Evolutionary conservation across 1,284 basidiomycete genomes (phyloP), one percentile per base, ranked within the genome.

Genomic region (Apiotrichum montevideense): DNA sequence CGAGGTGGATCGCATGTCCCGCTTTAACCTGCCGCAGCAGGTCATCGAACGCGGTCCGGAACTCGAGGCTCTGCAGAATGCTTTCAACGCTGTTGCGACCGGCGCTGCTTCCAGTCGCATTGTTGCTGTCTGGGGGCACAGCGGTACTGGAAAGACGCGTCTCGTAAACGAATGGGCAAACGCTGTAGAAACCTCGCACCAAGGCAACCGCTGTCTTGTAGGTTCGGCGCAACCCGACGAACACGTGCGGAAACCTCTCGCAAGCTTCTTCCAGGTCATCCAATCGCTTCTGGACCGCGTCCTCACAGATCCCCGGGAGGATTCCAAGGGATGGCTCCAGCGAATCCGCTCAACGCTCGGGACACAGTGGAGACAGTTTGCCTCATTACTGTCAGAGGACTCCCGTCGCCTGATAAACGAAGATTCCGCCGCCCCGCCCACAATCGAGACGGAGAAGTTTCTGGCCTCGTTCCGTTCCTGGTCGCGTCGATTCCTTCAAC

Each of bases 191-290:
- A 42, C 51, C 4, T 49, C 54, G 6, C 14, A 56, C 13, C 47
- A 55, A 4, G 59, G 60, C 1, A 35, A 52, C 10, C 52, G 52
- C 3, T 64, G 65, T 46, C 50, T 71, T 1, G 59, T 73, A 2
- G 73, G 64, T 1, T 63, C 58, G 33, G 65, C 66, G 29, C 69
- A 68, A 49, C 39, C 66, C 43, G 68, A 72, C 56, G 69, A 75
- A 59, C 64, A 68, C 43, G 59, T 66, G 10, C 54, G 62, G 15
- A 64, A 66, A 46, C 73, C 74, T 0, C 56, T 75, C 7, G 54
- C 64, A 1, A 69, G 68, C 3, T 73, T 75, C 52, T 63, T 68
- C 2, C 67, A 75, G 50, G 57, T 75, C 21, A 72, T 77, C 46
- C 62, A 71, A 33, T 58, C 63, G 8, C 58, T 76, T 0, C 58